Percentiles rank a stretch among this genome's conserved stretches.
phyloP scores from a whole-genome alignment of 495 filamentous ascomycete species.

The Stereocaulon alpinum region DNA sequence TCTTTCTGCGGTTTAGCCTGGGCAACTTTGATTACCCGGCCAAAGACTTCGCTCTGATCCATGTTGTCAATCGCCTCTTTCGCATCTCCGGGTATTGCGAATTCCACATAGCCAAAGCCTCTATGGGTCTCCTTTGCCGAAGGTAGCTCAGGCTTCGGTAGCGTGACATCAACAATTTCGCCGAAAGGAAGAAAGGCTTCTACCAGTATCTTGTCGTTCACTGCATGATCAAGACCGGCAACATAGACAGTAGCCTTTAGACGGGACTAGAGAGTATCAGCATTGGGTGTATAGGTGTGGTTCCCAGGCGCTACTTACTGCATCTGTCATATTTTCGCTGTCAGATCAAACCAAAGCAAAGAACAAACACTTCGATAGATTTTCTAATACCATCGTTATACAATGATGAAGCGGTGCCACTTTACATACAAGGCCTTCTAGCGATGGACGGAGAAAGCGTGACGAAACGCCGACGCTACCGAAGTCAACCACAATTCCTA shows the following conservation, averaged over 20 bases:
- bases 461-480: conserved; percentile 6
- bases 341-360: not conserved
- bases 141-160: conserved; percentile 74
- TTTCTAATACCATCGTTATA: not conserved
- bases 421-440: not conserved
- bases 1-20: conserved; percentile 90
- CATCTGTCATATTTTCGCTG: conserved; percentile 14
- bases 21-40: conserved; percentile 81
- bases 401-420: not conserved
- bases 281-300: not conserved
- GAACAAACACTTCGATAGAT: not conserved
- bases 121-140: conserved; percentile 64
- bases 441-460: not conserved
- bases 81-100: conserved; percentile 74
- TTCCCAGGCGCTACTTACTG: not conserved
- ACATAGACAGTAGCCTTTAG: conserved; percentile 87
- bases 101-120: conserved; percentile 96
- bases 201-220: conserved; percentile 62
- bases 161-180: conserved; percentile 77
- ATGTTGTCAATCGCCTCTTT: conserved; percentile 98
- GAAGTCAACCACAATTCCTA: conserved; percentile 2
- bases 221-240: conserved; percentile 73
- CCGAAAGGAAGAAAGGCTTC: conserved; percentile 95
- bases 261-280: conserved; percentile 38
- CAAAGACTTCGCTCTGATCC: conserved; percentile 95